Conservation (phyloP, 2,329 filamentous ascomycete genomes). For the Alternaria ethzedia region DNA sequence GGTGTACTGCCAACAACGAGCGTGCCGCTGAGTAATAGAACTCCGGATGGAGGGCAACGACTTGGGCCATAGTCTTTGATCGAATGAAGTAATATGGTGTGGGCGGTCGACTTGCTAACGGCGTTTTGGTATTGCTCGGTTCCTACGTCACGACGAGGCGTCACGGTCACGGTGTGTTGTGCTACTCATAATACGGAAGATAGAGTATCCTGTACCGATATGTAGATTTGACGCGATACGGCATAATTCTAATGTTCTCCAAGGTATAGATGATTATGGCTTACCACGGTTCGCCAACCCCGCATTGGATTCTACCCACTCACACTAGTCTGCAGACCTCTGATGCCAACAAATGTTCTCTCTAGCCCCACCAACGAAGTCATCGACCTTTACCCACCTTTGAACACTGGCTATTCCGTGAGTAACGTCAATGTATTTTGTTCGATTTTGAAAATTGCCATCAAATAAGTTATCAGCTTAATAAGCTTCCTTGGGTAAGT, state of each 20-base stretch:
- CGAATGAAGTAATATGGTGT: not conserved
- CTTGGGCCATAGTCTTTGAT: slow-evolving; percentile 29
- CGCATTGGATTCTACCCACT: not conserved
- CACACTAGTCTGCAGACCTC: not conserved
- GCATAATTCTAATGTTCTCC: slow-evolving; percentile 11
- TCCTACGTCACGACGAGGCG: slow-evolving; percentile 3
- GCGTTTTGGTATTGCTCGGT: slow-evolving; percentile 7
- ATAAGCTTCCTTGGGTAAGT: not conserved
- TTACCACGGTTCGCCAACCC: not conserved
- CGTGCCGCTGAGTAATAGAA: slow-evolving; percentile 29
- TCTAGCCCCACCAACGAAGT: not conserved
- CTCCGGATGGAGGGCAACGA: slow-evolving; percentile 40
- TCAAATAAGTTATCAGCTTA: slow-evolving; percentile 5
- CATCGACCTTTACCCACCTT: not conserved
- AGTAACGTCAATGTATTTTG: not conserved
- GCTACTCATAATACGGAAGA: not conserved
- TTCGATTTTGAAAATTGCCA: not conserved
- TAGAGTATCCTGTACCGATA: slow-evolving; percentile 7
- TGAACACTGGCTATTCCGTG: not conserved
- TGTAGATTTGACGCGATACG: slow-evolving; percentile 9
- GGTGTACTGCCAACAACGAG: slow-evolving; percentile 73
- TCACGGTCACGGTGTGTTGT: not conserved
- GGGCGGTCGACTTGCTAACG: not conserved
- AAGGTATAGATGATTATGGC: not conserved
- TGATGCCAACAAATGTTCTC: not conserved